phyloP scores from a whole-genome alignment of 192 early-diverging fungal species.

The Backusella mclennaniae region DNA sequence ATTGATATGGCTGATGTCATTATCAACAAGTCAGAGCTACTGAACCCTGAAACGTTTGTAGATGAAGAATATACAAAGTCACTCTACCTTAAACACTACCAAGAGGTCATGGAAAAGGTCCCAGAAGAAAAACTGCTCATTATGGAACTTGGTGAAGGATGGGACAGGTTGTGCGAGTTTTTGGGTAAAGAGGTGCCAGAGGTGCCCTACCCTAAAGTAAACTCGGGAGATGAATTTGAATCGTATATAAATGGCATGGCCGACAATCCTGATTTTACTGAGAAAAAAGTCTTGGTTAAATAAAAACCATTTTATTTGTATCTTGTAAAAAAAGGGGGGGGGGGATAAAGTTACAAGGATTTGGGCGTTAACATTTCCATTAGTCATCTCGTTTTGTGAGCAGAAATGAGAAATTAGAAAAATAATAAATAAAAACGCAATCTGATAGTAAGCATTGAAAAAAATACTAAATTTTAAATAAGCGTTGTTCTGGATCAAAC shows the following conservation, averaged over 20 bases:
- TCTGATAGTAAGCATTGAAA: too few species aligned
- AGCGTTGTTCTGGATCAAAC: too few species aligned
- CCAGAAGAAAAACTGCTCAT: not conserved
- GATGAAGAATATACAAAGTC: not conserved
- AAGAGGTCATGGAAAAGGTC: not conserved
- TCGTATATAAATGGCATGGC: not conserved
- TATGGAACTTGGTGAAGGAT: conserved; percentile 8
- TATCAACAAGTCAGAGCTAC: not conserved
- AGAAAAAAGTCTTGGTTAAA: not conserved
- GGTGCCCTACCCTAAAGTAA: not conserved
- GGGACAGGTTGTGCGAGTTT: conserved; percentile 1
- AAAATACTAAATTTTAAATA: too few species aligned
- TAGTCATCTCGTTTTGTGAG: too few species aligned
- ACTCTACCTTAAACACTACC: not conserved
- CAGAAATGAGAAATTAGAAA: too few species aligned
- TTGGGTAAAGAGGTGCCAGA: not conserved
- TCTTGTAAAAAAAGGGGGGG: too few species aligned
- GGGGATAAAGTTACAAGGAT: too few species aligned
- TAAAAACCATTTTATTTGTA: too few species aligned
- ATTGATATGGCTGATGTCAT: not conserved
- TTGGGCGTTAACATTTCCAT: too few species aligned
- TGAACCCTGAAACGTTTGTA: not conserved
- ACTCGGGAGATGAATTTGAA: not conserved
- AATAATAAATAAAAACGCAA: too few species aligned
- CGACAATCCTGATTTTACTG: not conserved